Evolutionary conservation across 2,329 filamentous ascomycete genomes (phyloP).

Genomic region (Ascochyta koolunga): DNA sequence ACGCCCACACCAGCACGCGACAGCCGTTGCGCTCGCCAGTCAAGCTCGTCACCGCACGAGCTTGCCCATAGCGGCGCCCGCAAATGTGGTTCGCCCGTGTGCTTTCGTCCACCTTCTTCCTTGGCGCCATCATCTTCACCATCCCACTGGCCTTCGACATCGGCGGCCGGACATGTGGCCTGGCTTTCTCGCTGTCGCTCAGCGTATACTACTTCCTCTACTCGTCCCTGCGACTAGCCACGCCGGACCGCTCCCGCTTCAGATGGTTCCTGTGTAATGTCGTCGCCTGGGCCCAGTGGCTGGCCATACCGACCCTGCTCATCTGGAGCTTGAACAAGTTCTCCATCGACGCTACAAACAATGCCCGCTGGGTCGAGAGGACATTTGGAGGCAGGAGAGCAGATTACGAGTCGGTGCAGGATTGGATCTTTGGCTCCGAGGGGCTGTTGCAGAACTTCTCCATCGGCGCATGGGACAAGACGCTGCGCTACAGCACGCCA

Average conservation of each 20-base stretch:
- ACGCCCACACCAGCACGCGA: constrained; percentile 26
- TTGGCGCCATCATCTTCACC: constrained; percentile 90
- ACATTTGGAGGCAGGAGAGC: constrained; percentile 73
- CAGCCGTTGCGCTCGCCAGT: constrained; percentile 27
- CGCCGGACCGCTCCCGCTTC: constrained; percentile 77
- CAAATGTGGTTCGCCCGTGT: constrained; percentile 85
- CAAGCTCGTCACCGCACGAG: constrained; percentile 55
- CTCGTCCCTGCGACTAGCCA: constrained; percentile 78
- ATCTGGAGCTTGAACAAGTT: constrained; percentile 97
- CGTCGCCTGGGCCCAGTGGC: constrained; percentile 80
- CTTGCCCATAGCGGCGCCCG: constrained; percentile 54
- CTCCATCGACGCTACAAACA: constrained; percentile 81
- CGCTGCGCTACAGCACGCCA: constrained; percentile 87
- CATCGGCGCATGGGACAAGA: constrained; percentile 86
- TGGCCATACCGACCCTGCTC: constrained; percentile 82
- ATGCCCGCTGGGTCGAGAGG: constrained; percentile 76
- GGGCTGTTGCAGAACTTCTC: constrained; percentile 80
- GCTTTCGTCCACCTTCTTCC: constrained; percentile 81
- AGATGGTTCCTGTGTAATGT: constrained; percentile 72
- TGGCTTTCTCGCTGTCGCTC: constrained; percentile 90
- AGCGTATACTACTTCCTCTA: constrained; percentile 91
- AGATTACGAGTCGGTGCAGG: constrained; percentile 69
- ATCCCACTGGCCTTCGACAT: constrained; percentile 98
- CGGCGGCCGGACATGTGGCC: constrained; percentile 88
- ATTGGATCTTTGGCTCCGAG: constrained; percentile 88